phyloP scores from a whole-genome alignment of 2,329 filamentous ascomycete genomes.

The Cryoendolithus antarcticus region DNA sequence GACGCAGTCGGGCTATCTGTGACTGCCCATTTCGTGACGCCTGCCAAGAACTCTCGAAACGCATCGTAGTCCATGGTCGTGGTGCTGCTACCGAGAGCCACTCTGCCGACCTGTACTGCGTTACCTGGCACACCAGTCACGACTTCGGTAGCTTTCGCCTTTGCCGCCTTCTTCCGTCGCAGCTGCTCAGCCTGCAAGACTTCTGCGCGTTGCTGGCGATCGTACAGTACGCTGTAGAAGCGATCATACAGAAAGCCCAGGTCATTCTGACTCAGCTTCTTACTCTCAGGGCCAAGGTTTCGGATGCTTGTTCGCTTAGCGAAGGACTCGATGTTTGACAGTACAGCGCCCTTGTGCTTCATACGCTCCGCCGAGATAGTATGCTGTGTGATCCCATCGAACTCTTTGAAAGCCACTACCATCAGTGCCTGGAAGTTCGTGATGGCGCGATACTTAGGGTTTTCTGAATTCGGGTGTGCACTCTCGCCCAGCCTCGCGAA shows the following conservation, averaged over 20 bases:
- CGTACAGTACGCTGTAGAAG: conserved; percentile 85
- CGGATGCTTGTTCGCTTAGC: conserved; percentile 93
- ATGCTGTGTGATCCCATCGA: conserved; percentile 85
- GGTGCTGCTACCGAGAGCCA: conserved; percentile 78
- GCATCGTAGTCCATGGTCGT: conserved; percentile 96
- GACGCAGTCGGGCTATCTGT: conserved; percentile 58
- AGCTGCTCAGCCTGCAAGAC: conserved; percentile 61
- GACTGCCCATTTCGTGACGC: conserved; percentile 82
- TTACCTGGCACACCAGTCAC: conserved; percentile 35
- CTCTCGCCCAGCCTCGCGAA: conserved; percentile 90
- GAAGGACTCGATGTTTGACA: conserved; percentile 94
- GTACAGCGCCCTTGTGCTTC: conserved; percentile 86
- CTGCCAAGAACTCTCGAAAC: conserved; percentile 83
- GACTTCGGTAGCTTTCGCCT: conserved; percentile 39
- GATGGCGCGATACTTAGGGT: conserved; percentile 83
- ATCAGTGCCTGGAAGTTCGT: conserved; percentile 96
- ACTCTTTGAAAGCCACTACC: conserved; percentile 98
- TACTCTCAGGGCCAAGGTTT: conserved; percentile 92
- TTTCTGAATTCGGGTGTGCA: conserved; percentile 89
- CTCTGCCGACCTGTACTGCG: conserved; percentile 66
- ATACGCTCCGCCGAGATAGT: conserved; percentile 79
- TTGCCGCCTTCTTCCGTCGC: conserved; percentile 51
- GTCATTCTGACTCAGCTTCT: conserved; percentile 73
- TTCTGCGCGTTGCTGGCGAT: conserved; percentile 71
- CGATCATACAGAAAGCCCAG: conserved; percentile 84